These are phyloP conservation scores for Nannochloris sp. DNA, from an alignment of 139 green algal species.

Conservation along the genomic window DNA sequence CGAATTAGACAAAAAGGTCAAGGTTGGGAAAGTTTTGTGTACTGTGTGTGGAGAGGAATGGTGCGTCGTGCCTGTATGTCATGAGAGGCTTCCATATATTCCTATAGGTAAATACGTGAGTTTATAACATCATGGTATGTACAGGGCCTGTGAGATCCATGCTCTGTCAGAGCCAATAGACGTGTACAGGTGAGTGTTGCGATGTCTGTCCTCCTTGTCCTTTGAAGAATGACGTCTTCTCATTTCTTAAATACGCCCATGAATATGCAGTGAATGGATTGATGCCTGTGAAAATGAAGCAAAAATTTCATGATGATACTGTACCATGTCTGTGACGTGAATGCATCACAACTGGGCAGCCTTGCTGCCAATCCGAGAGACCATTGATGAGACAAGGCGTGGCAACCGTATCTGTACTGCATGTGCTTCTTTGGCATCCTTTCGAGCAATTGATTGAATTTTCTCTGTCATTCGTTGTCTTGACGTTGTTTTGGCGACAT, in stretches of 20 bases:
- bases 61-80: not conserved
- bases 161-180: constrained; percentile 43
- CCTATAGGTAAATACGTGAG: too few species aligned
- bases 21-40: constrained; percentile 27
- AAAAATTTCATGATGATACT: not conserved
- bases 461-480: too few species aligned
- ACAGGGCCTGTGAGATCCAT: constrained; percentile 31
- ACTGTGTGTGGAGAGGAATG: constrained; percentile 18
- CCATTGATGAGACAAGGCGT: too few species aligned
- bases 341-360: not conserved
- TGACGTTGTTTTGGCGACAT: too few species aligned
- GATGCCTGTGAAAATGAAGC: constrained; percentile 40
- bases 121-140: not conserved
- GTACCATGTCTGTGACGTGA: not conserved
- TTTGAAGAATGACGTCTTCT: too few species aligned
- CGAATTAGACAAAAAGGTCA: constrained; percentile 38
- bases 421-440: too few species aligned
- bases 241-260: not conserved
- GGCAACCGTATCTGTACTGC: too few species aligned
- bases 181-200: constrained; percentile 36
- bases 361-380: not conserved
- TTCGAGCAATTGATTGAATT: too few species aligned
- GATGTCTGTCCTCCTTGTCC: too few species aligned
- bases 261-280: constrained; percentile 41
- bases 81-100: too few species aligned